phyloP scores from a whole-genome alignment of 2,329 filamentous ascomycete species.

The Phialophora chinensis region DNA sequence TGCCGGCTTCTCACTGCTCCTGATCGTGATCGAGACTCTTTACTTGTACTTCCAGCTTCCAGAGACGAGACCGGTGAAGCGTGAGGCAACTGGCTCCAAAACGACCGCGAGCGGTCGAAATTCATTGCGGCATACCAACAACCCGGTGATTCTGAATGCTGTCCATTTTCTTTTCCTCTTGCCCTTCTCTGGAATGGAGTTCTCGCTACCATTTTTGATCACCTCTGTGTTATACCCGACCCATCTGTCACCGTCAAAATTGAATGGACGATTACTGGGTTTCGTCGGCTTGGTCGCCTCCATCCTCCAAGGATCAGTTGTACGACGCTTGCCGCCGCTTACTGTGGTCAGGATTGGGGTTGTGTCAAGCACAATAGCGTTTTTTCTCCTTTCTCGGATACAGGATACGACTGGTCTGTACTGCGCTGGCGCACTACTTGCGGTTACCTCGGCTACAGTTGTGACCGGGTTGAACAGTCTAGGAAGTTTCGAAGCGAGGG shows the following conservation, averaged over 20 bases:
- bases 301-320: constrained; percentile 90
- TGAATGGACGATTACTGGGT: constrained; percentile 85
- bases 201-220: constrained; percentile 89
- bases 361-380: constrained; percentile 75
- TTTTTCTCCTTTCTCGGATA: constrained; percentile 76
- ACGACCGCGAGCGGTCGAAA: constrained; percentile 36
- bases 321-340: constrained; percentile 81
- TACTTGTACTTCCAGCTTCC: constrained; percentile 86
- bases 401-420: constrained; percentile 75
- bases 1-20: constrained; percentile 80
- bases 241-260: constrained; percentile 62
- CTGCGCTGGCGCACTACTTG: constrained; percentile 78
- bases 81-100: constrained; percentile 41
- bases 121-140: constrained; percentile 67
- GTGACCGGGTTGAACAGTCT: constrained; percentile 92
- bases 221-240: constrained; percentile 93
- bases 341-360: constrained; percentile 80
- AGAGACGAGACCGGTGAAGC: constrained; percentile 75
- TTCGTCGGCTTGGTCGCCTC: constrained; percentile 91
- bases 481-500: constrained; percentile 84
- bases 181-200: constrained; percentile 98
- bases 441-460: constrained; percentile 90
- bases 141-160: constrained; percentile 78
- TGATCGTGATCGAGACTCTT: constrained; percentile 84
- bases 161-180: constrained; percentile 91